phyloP scores from a whole-genome alignment of 306 rosid species.

The Bauhinia variegata region DNA sequence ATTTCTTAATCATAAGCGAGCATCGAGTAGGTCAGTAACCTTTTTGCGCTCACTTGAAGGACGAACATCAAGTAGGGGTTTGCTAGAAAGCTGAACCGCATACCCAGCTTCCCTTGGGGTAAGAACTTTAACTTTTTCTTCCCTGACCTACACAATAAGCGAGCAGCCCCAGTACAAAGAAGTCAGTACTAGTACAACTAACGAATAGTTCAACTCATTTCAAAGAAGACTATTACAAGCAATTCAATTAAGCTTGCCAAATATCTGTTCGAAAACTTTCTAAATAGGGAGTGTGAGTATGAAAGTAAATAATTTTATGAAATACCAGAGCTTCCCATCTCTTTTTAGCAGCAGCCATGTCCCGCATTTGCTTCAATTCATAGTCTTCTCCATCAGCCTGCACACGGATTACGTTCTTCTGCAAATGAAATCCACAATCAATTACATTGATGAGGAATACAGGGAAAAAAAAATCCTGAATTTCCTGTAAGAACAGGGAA shows the following conservation, averaged over 20 bases:
- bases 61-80: conserved; percentile 89
- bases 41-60: conserved; percentile 81
- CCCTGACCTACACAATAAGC: conserved; percentile 63
- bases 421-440: neutral
- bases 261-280: neutral
- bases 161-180: conserved; percentile 17
- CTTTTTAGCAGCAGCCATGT: conserved; percentile 91
- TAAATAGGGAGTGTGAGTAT: neutral
- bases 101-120: conserved; percentile 92
- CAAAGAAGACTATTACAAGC: neutral
- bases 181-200: too few species aligned
- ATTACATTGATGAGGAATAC: neutral
- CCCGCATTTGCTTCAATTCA: conserved; percentile 89
- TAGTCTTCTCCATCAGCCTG: conserved; percentile 65
- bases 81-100: conserved; percentile 88
- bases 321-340: conserved; percentile 96
- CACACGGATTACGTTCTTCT: conserved; percentile 55
- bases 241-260: conserved; percentile 28
- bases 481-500: neutral
- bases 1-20: too few species aligned
- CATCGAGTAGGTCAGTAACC: too few species aligned
- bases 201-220: conserved; percentile 2
- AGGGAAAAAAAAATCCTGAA: neutral
- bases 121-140: conserved; percentile 76
- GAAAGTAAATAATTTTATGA: conserved; percentile 24